Evolutionary conservation across 768 basidiomycete genomes (phyloP).

Genomic region (Collybiopsis confluens): DNA sequence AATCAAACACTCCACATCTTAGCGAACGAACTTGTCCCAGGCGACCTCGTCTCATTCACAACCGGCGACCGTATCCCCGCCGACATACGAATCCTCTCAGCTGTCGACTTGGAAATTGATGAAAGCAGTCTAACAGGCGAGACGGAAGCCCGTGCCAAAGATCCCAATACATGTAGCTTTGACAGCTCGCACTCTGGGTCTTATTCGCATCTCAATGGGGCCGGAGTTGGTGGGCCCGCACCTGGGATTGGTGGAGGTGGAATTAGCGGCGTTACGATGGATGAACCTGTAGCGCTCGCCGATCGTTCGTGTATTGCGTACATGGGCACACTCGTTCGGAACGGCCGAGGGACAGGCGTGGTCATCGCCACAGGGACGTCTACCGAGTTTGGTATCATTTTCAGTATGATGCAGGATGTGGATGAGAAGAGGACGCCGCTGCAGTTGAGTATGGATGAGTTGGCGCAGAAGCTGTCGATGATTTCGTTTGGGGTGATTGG

Average conservation of each 20-base stretch:
- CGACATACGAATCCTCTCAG: slow-evolving; percentile 79
- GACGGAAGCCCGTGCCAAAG: slow-evolving; percentile 76
- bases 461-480: slow-evolving; percentile 87
- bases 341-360: slow-evolving; percentile 80
- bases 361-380: slow-evolving; percentile 82
- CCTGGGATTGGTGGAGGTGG: slow-evolving; percentile 19
- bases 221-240: neutral
- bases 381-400: slow-evolving; percentile 95
- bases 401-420: slow-evolving; percentile 98
- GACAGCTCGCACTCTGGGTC: slow-evolving; percentile 17
- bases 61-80: slow-evolving; percentile 95
- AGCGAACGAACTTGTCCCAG: slow-evolving; percentile 95
- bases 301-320: slow-evolving; percentile 87
- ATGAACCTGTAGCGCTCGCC: slow-evolving; percentile 58
- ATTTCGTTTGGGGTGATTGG: slow-evolving; percentile 94
- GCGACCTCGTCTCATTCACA: slow-evolving; percentile 83
- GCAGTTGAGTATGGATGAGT: slow-evolving; percentile 93
- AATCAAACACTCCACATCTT: slow-evolving; percentile 70
- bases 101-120: slow-evolving; percentile 88
- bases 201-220: neutral
- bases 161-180: slow-evolving; percentile 47
- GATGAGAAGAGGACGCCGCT: slow-evolving; percentile 92
- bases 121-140: slow-evolving; percentile 95
- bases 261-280: slow-evolving; percentile 16
- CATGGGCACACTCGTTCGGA: slow-evolving; percentile 94